Evolutionary conservation across 345 rosid genomes (phyloP), one percentile per base, ranked within the genome.

Genomic region (Ceriops decandra): DNA sequence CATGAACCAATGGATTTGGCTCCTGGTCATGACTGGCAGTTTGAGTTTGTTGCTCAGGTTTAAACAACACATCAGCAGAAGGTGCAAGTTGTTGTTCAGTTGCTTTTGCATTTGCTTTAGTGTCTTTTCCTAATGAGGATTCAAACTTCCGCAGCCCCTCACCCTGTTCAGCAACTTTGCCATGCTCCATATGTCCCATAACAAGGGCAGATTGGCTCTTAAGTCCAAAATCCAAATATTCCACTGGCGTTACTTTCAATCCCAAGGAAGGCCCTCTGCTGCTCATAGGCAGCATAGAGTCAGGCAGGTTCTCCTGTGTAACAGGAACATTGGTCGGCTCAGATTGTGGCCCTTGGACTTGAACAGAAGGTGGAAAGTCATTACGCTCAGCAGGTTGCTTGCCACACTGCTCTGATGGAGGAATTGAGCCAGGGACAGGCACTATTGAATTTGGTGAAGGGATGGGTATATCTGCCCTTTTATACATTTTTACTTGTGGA

Each of bases 401-500:
- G 47, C 62, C 72, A 66, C 62, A 57, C 35, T 67, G 64, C 60
- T 70, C 79, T 9, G 70, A 52, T 57, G 78, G 60, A 61, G 71
- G 76, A 51, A 66, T 66, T 33, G 62, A 60, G 9, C 28, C 59
- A 67, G 56, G 71, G 24, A 46, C 58, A 52, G 54, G 63, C 66
- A 63, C 56, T 61, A 64, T 76, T 5, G 67, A 77, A 69, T 56
- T 70, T 38, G 64, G 54, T 64, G 60, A 77, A 3, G 92, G 85
- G 68, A 84, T 21, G 21, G 76, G 82, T 51, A 74, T 78, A 6
- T 79, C 86, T 60, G 79, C 70, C 59, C 83, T 83, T 75, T 3
- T 51, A 51, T 74, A 67, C 93, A 88, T 90, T 71, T 72, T 81
- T 58, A 63, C 90, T 66, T 56, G 63, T 22, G 93, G 96, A 71